Base-by-base conservation (phyloP, 148 eudicot species). In the Tetragonia tetragonoides region DNA sequence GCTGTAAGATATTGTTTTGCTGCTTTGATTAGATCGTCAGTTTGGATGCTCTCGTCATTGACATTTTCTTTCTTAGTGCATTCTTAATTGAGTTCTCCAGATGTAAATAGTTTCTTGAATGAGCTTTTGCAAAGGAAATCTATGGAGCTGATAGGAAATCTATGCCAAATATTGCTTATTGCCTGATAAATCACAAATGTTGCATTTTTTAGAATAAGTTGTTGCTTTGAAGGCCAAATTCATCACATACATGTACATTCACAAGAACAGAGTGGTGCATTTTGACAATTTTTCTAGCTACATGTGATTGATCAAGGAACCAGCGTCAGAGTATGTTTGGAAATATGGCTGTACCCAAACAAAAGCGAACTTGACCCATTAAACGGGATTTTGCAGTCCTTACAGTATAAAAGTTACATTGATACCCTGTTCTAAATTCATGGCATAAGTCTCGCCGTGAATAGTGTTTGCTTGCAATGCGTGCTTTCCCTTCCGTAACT, bases 1-100 rank as follows among this genome's bases (percentile, higher is more conserved):
- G 79, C 97, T 83, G 99, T 95, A 90, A 91, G 94, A 61, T 66
- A 14, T 28, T 47, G n/a, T 17, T 81, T 56, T 78, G 42, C 61
- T 77, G 10, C 44, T 57, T 56, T 17, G 24, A 54, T 79, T 54
- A 24, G 66, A 28, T 38, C 66, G 15, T 66, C 59, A 79, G 54
- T 70, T 49, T 63, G 64, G 71, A 71, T 74, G 63, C 21, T 56
- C 34, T 60, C 56, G 5, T 65, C 11, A 10, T 61, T 70, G 28
- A 67, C 15, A 20, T 37, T 68, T 79, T n/a, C 4, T 62, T 34
- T 40, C 70, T 16, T 40, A n/a, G n/a, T 17, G 47, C 12, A 20
- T 67, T 41, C 8, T 18, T 38, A 67, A 24, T n/a, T 67, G 49
- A 67, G 24, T 67, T 15, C n/a, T 67, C 49, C n/a, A 67, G 24